Base-by-base conservation (phyloP, 805 yeast species). In the Jamesozyma hellenica region DNA sequence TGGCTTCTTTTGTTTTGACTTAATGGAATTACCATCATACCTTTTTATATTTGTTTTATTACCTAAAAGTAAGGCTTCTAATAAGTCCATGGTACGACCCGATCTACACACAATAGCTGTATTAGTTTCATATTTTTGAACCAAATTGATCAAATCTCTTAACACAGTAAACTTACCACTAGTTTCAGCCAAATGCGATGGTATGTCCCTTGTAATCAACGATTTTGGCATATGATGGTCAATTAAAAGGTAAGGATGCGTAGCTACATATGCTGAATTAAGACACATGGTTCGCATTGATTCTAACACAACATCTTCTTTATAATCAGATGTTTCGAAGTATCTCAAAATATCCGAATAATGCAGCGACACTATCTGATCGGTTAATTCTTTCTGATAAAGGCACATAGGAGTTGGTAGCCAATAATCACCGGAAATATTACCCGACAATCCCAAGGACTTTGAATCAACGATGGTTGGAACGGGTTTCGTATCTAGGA, bases 331-430 rank as follows among this genome's bases (percentile, higher is more conserved):
- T 1, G 70, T 63, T 56, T 86, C 94, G 53, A 84, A 87, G 57
- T 81, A 88, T 60, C 86, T 79, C 50, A 90, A 66, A 42, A 90
- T 86, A 55, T 88, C 97, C 27, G 90, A 77, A 56, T 88, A 90
- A 61, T 90, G 97, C 31, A 87, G 66, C 1, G 95, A 83, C 11
- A 90, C 83, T 25, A 92, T 87, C 56, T 87, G 95, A 59, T 90
- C 95, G 10, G 88, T 84, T 38, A 90, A 68, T 52, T 87, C 92
- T 52, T 79, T 81, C 56, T 90, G 97, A 49, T 83, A 83, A 45
- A 82, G 85, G 39, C 80, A 75, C 77, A 87, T 75, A 3, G 95
- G 88, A 6, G 90, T 79, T 1, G 94, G 82, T 21, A 87, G 64
- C 57, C 77, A 73, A 56, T 84, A 86, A 46, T 82, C 94, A 11